A percentile compares a stretch with the other conserved stretches of the same genome.
Conservation (phyloP, 371 early-diverging fungal genomes). For the Lichtheimia ramosa region DNA sequence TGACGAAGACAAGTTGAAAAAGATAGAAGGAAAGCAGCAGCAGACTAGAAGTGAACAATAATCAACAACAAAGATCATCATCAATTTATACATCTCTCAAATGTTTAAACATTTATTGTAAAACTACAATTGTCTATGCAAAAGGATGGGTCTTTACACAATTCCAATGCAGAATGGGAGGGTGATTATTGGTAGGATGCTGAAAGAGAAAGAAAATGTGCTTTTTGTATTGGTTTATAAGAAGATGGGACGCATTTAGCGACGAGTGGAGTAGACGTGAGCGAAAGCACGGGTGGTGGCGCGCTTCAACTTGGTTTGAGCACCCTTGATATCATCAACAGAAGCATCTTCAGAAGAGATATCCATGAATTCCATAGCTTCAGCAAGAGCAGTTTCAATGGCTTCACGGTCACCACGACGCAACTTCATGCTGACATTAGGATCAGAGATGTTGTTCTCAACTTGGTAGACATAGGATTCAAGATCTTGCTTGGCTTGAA, state of each 20-base stretch:
- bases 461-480: constrained; percentile 88
- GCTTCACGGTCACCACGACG: constrained; percentile 76
- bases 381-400: constrained; percentile 80
- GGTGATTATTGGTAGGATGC: background rate
- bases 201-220: background rate
- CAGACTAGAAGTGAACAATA: background rate
- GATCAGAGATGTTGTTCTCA: constrained; percentile 80
- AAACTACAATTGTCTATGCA: no score
- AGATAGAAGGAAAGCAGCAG: background rate
- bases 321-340: constrained; percentile 86
- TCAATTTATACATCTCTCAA: background rate
- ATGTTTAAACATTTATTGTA: constrained; percentile 2
- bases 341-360: constrained; percentile 72
- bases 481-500: constrained; percentile 82
- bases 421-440: constrained; percentile 76
- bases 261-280: constrained; percentile 60
- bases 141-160: background rate
- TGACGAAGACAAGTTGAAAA: constrained; percentile 29
- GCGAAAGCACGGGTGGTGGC: constrained; percentile 77
- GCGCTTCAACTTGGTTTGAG: constrained; percentile 93
- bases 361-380: constrained; percentile 87
- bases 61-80: no score
- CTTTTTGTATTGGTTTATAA: background rate
- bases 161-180: background rate
- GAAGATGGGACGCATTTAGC: constrained; percentile 25